Base-by-base conservation (phyloP, 2,329 filamentous ascomycete species). In the Xylariales sp. region DNA sequence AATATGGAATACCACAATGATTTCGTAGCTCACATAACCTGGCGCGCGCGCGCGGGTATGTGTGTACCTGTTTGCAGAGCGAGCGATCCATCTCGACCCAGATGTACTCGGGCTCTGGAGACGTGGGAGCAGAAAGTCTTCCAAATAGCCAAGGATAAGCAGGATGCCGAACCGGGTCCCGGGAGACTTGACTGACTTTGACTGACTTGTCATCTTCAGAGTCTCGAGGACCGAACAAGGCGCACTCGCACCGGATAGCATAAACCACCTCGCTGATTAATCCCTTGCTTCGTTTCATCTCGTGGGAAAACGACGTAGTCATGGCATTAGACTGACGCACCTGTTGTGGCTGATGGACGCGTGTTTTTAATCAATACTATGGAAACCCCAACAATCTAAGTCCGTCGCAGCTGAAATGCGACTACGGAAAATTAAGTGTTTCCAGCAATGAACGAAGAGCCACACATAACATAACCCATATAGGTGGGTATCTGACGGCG, bases 371-470 rank as follows among this genome's bases (percentile, higher is more conserved):
- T 34, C 23, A 23, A 23, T 23, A 23, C 23, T 23, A 23, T 23
- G 23, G 23, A 48, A 61, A 67, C 55, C 50, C 59, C 57, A 58
- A 64, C 18, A 62, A 52, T 61, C 60, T 62, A 46, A 65, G 49
- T 55, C 23, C 53, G 8, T 5, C 32, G 1, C 9, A 67, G 64
- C 67, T 69, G 67, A 69, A 69, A 69, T 69, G 30, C 67, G 58
- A 67, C 67, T 64, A 61, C 67, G 67, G 64, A 67, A 60, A 69
- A 67, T 67, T 67, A 63, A 46, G 54, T 57, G n/a, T 54, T 53
- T 30, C 59, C 56, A 60, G 55, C 57, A 32, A 57, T 64, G 43
- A 43, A 18, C 28, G 58, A 23, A 23, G 23, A 23, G 55, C 49
- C 14, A 32, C 18, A 43, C 54, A 63, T 52, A 55, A 28, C 36